phyloP scores from a whole-genome alignment of 164 flowering plant species.

The Dillenia suffruticosa region DNA sequence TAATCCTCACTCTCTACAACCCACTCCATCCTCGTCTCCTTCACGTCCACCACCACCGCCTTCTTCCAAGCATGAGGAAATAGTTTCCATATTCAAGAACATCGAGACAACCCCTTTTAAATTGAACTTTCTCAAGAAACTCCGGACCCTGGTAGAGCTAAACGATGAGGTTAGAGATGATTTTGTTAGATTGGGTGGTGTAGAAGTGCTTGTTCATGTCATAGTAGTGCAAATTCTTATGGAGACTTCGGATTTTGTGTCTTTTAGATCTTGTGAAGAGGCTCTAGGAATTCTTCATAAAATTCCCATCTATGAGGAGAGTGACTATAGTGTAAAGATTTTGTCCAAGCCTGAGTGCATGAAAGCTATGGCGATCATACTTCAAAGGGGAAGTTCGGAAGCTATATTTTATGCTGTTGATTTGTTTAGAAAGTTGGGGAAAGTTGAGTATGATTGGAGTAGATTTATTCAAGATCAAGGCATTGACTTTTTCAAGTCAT shows the following conservation, averaged over 20 bases:
- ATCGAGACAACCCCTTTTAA: constrained; percentile 50
- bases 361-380: constrained; percentile 42
- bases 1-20: neutral
- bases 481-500: constrained; percentile 43
- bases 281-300: constrained; percentile 41
- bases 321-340: constrained; percentile 9
- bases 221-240: constrained; percentile 28
- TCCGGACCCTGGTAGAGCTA: constrained; percentile 25
- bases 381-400: constrained; percentile 59
- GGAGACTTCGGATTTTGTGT: constrained; percentile 35
- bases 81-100: constrained; percentile 25
- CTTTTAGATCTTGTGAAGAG: constrained; percentile 62
- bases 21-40: constrained; percentile 3
- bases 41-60: neutral
- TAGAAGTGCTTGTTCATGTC: constrained; percentile 27
- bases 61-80: constrained; percentile 27
- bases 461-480: constrained; percentile 34
- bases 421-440: constrained; percentile 29
- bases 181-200: constrained; percentile 38
- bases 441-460: constrained; percentile 28
- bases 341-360: constrained; percentile 38
- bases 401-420: constrained; percentile 41
- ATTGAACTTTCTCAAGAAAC: constrained; percentile 46
- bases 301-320: constrained; percentile 27
- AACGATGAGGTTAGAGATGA: constrained; percentile 26